Evolutionary conservation across 2,329 filamentous ascomycete species (phyloP).

Genomic region (Calonectria montana): DNA sequence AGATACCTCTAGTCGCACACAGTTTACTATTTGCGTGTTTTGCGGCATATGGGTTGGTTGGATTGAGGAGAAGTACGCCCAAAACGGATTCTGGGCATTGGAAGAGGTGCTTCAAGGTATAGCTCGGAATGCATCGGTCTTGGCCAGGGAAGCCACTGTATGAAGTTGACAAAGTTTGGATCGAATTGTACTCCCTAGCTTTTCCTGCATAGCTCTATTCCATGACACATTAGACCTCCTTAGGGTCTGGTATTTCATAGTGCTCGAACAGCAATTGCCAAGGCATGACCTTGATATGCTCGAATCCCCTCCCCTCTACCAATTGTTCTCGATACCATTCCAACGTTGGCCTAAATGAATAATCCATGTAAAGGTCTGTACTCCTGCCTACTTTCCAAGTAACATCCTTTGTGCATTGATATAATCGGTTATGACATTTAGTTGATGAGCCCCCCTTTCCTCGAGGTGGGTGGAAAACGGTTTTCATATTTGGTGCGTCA

Average conservation of each 20-base stretch:
- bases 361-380: slow-evolving; percentile 38
- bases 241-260: slow-evolving; percentile 40
- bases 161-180: not conserved
- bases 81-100: no score
- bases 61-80: no score
- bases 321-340: slow-evolving; percentile 64
- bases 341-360: slow-evolving; percentile 58
- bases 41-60: no score
- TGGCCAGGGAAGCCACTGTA: no score
- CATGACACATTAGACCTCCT: slow-evolving; percentile 20
- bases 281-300: slow-evolving; percentile 58
- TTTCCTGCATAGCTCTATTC: not conserved
- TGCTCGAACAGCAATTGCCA: slow-evolving; percentile 56
- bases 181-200: not conserved
- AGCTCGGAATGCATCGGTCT: no score
- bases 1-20: no score
- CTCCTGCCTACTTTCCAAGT: not conserved
- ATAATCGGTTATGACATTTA: slow-evolving; percentile 58
- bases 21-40: no score
- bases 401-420: slow-evolving; percentile 48
- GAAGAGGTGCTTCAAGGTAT: no score
- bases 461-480: slow-evolving; percentile 61
- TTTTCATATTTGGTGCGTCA: slow-evolving; percentile 36
- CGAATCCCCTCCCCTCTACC: slow-evolving; percentile 59
- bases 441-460: slow-evolving; percentile 38